Evolutionary conservation across 176 grass and related monocot genomes (phyloP).

Genomic region (Oryza longistaminata): DNA sequence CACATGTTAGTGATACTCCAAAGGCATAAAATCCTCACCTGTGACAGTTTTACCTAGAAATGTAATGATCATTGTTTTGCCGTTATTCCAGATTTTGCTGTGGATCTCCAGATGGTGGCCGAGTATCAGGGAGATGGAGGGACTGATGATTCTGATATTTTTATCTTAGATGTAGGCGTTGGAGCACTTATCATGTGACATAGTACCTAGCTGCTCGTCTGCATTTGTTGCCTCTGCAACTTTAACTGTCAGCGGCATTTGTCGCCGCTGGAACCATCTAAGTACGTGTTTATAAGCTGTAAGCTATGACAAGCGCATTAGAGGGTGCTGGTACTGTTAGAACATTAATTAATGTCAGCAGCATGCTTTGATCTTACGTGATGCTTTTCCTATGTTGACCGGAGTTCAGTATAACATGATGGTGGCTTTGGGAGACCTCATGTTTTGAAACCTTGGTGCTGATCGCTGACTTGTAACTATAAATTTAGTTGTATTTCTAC

Average conservation of each 20-base stretch:
- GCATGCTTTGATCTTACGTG: not conserved
- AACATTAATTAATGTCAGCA: not conserved
- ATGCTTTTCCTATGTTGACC: not conserved
- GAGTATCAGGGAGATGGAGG: conserved; percentile 1
- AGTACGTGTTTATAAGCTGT: conserved; percentile 25
- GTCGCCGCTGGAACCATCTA: conserved; percentile 23
- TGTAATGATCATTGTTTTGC: not conserved
- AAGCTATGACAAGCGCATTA: conserved; percentile 21
- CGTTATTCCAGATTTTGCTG: conserved; percentile 8
- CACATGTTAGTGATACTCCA: conserved; percentile 23
- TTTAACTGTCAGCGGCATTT: conserved; percentile 12
- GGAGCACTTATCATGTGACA: conserved; percentile 30
- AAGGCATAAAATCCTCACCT: not conserved
- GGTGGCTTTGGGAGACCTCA: not conserved
- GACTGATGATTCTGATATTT: conserved; percentile 5
- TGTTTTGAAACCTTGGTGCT: not conserved
- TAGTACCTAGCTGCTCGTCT: conserved; percentile 31
- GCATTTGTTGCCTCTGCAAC: conserved; percentile 28
- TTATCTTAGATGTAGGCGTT: conserved; percentile 36
- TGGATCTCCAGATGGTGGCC: not conserved
- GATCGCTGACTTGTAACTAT: not conserved
- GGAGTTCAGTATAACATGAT: not conserved
- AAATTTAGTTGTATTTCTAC: not conserved
- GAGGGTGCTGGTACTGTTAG: not conserved
- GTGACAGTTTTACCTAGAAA: not conserved